These are phyloP conservation scores for Albophoma yamanashiensis DNA, from an alignment of 2,329 filamentous ascomycete species.

Conservation along the genomic window DNA sequence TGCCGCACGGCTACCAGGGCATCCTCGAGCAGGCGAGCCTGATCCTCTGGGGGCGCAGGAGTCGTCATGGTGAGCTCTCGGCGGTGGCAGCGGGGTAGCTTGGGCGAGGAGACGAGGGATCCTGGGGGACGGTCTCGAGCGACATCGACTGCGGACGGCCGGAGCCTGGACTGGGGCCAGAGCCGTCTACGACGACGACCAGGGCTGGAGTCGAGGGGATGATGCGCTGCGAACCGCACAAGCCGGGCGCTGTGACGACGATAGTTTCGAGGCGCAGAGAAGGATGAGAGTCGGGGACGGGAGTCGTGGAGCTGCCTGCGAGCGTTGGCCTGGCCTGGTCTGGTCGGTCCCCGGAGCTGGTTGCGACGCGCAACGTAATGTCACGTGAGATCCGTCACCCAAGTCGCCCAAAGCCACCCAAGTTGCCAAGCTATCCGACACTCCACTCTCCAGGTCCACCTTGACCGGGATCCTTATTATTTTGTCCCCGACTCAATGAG, in stretches of 20 bases:
- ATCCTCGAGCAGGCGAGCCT: slow-evolving; percentile 92
- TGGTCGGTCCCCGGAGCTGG: not conserved
- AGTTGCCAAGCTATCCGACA: too few relatives aligned
- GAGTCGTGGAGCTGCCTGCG: not conserved
- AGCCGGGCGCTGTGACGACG: not conserved
- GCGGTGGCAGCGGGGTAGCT: slow-evolving; percentile 20
- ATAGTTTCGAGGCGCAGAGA: not conserved
- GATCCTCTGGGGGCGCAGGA: slow-evolving; percentile 62
- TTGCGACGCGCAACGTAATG: slow-evolving; percentile 7
- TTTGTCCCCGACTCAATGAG: too few relatives aligned
- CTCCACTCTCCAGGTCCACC: too few relatives aligned
- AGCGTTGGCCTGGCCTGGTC: not conserved
- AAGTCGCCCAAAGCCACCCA: too few relatives aligned
- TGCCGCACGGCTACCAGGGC: slow-evolving; percentile 92
- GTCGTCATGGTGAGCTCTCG: slow-evolving; percentile 28
- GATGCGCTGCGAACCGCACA: not conserved
- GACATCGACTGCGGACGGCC: slow-evolving; percentile 10
- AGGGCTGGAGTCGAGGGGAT: not conserved
- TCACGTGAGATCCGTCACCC: slow-evolving; percentile 6
- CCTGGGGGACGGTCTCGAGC: slow-evolving; percentile 7
- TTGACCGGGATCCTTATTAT: too few relatives aligned
- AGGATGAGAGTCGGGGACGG: not conserved
- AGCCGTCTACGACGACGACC: not conserved
- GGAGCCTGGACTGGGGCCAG: not conserved
- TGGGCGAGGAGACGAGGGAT: slow-evolving; percentile 8